phyloP scores from a whole-genome alignment of 805 yeast genomes.

The Saccharomycopsis oosterbeekiorum region DNA sequence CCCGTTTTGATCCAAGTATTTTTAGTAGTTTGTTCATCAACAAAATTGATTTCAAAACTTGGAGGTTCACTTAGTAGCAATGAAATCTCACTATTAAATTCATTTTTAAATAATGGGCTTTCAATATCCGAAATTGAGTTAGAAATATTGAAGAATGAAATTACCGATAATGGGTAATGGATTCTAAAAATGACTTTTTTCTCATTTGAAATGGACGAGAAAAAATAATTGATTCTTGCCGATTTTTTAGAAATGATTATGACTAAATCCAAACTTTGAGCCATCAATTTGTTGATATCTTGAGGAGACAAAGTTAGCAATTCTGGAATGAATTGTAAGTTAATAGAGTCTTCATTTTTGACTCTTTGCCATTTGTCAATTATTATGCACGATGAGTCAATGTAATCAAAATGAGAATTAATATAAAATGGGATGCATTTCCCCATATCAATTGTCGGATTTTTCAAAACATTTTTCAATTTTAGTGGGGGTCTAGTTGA shows the following conservation, averaged over 20 bases:
- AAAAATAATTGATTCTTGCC: slow-evolving; percentile 67
- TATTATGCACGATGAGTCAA: slow-evolving; percentile 57
- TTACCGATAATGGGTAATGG: slow-evolving; percentile 56
- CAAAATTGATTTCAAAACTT: slow-evolving; percentile 67
- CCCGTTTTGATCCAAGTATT: slow-evolving; percentile 77
- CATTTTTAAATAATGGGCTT: slow-evolving; percentile 25
- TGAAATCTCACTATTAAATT: slow-evolving; percentile 36
- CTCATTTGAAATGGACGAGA: slow-evolving; percentile 59
- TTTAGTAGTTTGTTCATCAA: slow-evolving; percentile 27
- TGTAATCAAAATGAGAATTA: slow-evolving; percentile 58
- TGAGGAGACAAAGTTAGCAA: slow-evolving; percentile 59
- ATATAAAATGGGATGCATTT: slow-evolving; percentile 40
- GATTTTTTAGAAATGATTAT: slow-evolving; percentile 64
- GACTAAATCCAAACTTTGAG: slow-evolving; percentile 54
- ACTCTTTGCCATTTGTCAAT: slow-evolving; percentile 79
- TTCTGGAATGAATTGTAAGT: slow-evolving; percentile 32
- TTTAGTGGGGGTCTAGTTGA: slow-evolving; percentile 12
- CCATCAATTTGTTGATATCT: slow-evolving; percentile 53
- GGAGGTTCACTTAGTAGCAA: slow-evolving; percentile 51
- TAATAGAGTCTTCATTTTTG: slow-evolving; percentile 46
- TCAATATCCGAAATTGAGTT: neutral
- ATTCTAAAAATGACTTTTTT: slow-evolving; percentile 63
- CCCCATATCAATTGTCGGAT: slow-evolving; percentile 12
- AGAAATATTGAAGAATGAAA: slow-evolving; percentile 44
- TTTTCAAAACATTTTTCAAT: slow-evolving; percentile 2